A percentile compares a stretch with the other conserved stretches of the same genome.
Evolutionary conservation across 177 flowering plant species (phyloP).

Genomic region (Vitis hybrid): DNA sequence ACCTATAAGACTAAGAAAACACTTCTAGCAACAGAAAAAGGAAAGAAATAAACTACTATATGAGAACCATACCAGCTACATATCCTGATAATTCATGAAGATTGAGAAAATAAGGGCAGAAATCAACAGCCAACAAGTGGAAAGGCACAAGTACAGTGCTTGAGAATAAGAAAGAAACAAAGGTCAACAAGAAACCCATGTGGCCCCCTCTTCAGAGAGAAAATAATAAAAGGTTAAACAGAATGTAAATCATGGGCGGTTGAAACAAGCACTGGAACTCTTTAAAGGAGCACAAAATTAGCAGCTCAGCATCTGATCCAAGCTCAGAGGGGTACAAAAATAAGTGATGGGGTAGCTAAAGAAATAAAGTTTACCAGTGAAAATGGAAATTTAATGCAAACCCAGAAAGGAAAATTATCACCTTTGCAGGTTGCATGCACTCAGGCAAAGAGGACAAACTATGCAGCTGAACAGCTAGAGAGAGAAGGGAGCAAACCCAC

Average conservation of each 20-base stretch:
- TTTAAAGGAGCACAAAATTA: not conserved
- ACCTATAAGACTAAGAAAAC: not conserved
- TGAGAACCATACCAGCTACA: constrained; percentile 1
- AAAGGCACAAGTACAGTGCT: too few relatives aligned
- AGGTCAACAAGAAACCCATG: too few relatives aligned
- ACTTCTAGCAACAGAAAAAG: not conserved
- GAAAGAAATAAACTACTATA: not conserved
- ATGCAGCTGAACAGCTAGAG: not conserved
- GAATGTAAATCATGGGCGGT: too few relatives aligned
- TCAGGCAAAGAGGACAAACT: not conserved
- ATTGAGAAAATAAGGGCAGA: not conserved
- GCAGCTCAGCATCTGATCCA: not conserved
- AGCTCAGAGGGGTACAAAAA: not conserved
- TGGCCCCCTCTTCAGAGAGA: too few relatives aligned
- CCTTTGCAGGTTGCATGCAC: not conserved
- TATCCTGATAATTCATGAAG: not conserved
- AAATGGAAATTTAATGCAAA: constrained; percentile 1
- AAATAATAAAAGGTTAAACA: too few relatives aligned
- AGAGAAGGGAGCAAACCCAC: not conserved
- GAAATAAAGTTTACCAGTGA: not conserved
- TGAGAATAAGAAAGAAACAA: too few relatives aligned
- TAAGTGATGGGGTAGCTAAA: not conserved
- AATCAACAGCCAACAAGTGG: too few relatives aligned
- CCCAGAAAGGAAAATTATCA: not conserved
- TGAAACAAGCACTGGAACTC: too few relatives aligned